phyloP scores from a whole-genome alignment of 345 rosid genomes.

The Theobroma cacao region DNA sequence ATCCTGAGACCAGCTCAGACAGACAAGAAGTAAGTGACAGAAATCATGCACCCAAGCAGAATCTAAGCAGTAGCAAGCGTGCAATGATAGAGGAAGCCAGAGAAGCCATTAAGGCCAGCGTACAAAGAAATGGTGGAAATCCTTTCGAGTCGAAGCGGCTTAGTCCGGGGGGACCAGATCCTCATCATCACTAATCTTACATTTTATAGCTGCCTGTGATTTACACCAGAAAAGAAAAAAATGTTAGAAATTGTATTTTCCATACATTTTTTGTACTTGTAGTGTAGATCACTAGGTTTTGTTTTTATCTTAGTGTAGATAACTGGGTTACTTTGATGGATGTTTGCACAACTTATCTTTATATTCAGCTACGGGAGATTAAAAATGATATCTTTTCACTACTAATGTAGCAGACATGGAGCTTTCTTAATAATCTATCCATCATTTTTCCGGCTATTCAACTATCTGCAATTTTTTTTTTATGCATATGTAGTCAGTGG shows the following conservation, averaged over 20 bases:
- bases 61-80: slow-evolving; percentile 12
- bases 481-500: neutral
- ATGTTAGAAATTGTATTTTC: neutral
- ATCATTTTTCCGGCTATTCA: neutral
- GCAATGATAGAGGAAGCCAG: slow-evolving; percentile 42
- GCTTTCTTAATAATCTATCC: neutral
- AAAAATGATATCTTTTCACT: neutral
- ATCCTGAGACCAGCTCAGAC: neutral
- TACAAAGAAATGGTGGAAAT: slow-evolving; percentile 36
- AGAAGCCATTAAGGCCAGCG: slow-evolving; percentile 42
- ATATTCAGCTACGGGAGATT: neutral
- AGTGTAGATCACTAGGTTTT: neutral
- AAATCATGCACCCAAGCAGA: neutral
- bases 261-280: neutral
- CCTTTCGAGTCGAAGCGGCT: slow-evolving; percentile 36
- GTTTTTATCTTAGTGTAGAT: too few relatives aligned
- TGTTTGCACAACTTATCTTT: neutral
- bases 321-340: neutral
- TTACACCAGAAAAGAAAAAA: neutral
- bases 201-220: neutral
- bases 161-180: slow-evolving; percentile 79
- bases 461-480: neutral
- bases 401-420: neutral
- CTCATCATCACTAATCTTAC: slow-evolving; percentile 47
- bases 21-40: neutral